These are phyloP conservation scores for Penicillium desertorum DNA, from an alignment of 495 filamentous ascomycete genomes.

Conservation along the genomic window DNA sequence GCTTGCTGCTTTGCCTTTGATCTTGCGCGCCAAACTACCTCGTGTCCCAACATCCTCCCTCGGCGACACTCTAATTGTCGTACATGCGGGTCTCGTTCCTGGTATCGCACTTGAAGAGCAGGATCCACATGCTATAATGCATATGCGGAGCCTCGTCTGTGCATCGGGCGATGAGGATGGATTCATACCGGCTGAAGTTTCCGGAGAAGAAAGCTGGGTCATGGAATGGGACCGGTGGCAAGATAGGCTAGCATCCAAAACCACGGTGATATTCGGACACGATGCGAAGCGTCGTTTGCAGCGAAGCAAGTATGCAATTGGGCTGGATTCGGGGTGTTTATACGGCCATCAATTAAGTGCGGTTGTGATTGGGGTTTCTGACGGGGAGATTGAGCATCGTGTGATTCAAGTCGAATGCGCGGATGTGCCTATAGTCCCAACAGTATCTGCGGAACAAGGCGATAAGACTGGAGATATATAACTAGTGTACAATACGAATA, in stretches of 20 bases:
- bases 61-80: slow-evolving; percentile 55
- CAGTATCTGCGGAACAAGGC: neutral
- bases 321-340: slow-evolving; percentile 28
- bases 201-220: slow-evolving; percentile 27
- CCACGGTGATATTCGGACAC: slow-evolving; percentile 30
- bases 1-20: slow-evolving; percentile 64
- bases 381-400: slow-evolving; percentile 14
- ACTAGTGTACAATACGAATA: too few relatives aligned
- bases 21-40: slow-evolving; percentile 59
- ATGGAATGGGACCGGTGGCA: slow-evolving; percentile 29
- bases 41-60: slow-evolving; percentile 31
- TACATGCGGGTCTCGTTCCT: slow-evolving; percentile 77
- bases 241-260: slow-evolving; percentile 15
- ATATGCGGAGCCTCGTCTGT: slow-evolving; percentile 69
- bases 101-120: slow-evolving; percentile 62
- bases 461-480: neutral
- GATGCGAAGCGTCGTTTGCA: slow-evolving; percentile 32
- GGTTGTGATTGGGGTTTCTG: slow-evolving; percentile 18
- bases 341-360: slow-evolving; percentile 28
- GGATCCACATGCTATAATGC: slow-evolving; percentile 74
- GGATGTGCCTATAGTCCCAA: slow-evolving; percentile 19
- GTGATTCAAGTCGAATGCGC: slow-evolving; percentile 27
- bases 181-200: slow-evolving; percentile 13
- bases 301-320: slow-evolving; percentile 23
- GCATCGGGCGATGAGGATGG: neutral